Conservation (phyloP, 2,329 filamentous ascomycete species). For the Sporothrix pallida region DNA sequence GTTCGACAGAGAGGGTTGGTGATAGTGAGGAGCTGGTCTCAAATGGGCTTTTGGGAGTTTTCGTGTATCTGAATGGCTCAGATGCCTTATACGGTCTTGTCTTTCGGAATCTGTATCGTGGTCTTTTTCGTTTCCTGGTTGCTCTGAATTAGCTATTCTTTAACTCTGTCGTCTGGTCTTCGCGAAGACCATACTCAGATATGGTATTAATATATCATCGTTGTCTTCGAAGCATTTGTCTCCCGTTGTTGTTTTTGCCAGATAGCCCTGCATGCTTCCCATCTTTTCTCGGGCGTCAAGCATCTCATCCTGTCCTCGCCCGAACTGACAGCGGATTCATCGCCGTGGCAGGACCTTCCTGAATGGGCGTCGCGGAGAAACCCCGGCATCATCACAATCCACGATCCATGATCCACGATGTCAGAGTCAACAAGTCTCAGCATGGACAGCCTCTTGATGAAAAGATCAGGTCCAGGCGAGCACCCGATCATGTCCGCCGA, state of each 20-base stretch:
- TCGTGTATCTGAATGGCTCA: not conserved
- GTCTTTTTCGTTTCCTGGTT: not conserved
- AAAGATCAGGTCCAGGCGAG: conserved; percentile 4
- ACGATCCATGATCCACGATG: not conserved
- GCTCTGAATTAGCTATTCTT: not conserved
- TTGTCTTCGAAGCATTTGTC: not conserved
- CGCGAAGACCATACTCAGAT: not conserved
- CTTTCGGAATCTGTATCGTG: not conserved
- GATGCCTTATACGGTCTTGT: not conserved
- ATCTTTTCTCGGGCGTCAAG: not conserved
- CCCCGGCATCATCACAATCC: not conserved
- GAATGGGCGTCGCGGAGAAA: not conserved
- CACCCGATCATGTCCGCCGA: not conserved
- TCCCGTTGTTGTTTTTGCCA: not conserved
- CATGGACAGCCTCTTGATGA: not conserved
- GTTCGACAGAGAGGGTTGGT: not conserved
- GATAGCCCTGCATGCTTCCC: not conserved
- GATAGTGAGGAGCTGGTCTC: not conserved
- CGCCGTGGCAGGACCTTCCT: conserved; percentile 3
- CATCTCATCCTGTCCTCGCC: not conserved
- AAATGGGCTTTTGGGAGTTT: not conserved
- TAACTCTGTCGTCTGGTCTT: not conserved
- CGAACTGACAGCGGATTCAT: not conserved
- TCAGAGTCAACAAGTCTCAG: too few relatives aligned
- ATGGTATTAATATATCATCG: not conserved